phyloP scores from a whole-genome alignment of 768 basidiomycete species.

The Lactarius hengduanensis region DNA sequence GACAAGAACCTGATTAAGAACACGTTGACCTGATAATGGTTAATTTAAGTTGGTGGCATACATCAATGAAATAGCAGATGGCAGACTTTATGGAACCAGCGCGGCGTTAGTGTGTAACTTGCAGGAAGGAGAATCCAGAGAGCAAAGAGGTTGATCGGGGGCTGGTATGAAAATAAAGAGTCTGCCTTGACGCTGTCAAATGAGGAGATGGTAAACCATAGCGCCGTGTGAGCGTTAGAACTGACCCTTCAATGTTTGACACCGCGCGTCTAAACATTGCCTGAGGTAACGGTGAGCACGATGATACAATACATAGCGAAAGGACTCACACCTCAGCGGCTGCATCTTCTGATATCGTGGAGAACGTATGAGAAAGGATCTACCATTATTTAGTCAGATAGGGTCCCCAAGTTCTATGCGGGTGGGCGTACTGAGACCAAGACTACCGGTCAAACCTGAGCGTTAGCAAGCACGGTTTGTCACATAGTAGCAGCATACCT shows the following conservation, averaged over 20 bases:
- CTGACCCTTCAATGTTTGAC: slow-evolving; percentile 88
- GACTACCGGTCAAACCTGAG: slow-evolving; percentile 18
- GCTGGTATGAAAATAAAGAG: slow-evolving; percentile 90
- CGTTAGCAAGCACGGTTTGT: slow-evolving; percentile 9
- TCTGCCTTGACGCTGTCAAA: slow-evolving; percentile 77
- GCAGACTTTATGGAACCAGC: slow-evolving; percentile 96
- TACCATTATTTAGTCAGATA: slow-evolving; percentile 33
- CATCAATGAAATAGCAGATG: slow-evolving; percentile 17
- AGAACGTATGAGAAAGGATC: slow-evolving; percentile 96
- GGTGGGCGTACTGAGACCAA: slow-evolving; percentile 13
- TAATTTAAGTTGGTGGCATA: slow-evolving; percentile 19
- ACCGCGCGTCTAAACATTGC: slow-evolving; percentile 96
- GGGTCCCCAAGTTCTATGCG: neutral
- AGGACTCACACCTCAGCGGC: slow-evolving; percentile 69
- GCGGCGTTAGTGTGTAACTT: slow-evolving; percentile 81
- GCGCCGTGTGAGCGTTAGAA: neutral
- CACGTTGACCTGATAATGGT: slow-evolving; percentile 66
- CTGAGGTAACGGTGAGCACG: slow-evolving; percentile 39
- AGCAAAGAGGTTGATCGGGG: slow-evolving; percentile 88
- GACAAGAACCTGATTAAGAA: slow-evolving; percentile 71
- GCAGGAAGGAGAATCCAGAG: slow-evolving; percentile 84
- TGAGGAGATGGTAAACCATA: slow-evolving; percentile 1
- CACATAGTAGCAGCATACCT: slow-evolving; percentile 43
- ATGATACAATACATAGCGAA: neutral
- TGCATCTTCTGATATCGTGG: slow-evolving; percentile 90